Evolutionary conservation across 2,329 filamentous ascomycete species (phyloP).

Genomic region (Nemania serpens): DNA sequence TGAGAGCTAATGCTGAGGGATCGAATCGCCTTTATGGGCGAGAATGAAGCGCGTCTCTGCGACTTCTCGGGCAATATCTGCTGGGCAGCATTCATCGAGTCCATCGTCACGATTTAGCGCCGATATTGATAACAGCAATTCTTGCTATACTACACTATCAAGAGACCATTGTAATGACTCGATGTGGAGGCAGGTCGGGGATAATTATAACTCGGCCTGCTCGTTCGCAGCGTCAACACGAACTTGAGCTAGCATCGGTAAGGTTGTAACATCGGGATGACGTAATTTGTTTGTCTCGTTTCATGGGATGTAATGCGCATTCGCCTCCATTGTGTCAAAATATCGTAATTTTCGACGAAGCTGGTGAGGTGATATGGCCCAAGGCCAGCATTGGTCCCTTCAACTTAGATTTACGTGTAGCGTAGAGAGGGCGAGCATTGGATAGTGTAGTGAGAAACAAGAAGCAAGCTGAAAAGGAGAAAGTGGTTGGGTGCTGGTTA

Average conservation of each 20-base stretch:
- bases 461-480: conserved; percentile 9
- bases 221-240: conserved; percentile 2
- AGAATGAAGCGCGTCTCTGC: conserved; percentile 39
- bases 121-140: background rate
- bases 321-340: background rate
- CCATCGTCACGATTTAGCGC: conserved; percentile 32
- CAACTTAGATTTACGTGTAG: background rate
- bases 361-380: background rate
- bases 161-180: conserved; percentile 12
- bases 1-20: conserved; percentile 42
- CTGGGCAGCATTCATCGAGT: conserved; percentile 31
- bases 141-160: background rate
- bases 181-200: background rate
- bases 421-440: background rate
- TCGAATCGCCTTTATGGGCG: conserved; percentile 40
- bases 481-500: conserved; percentile 8
- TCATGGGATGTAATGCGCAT: conserved; percentile 3
- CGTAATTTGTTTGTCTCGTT: background rate
- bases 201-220: background rate
- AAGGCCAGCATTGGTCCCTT: background rate
- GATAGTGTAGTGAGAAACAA: background rate
- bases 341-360: background rate
- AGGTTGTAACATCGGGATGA: conserved; percentile 6
- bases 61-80: conserved; percentile 30
- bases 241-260: conserved; percentile 15